A percentile compares a stretch with the other conserved stretches of the same genome.
Evolutionary conservation across 2,329 filamentous ascomycete genomes (phyloP).

Genomic region (Monilinia fructigena): DNA sequence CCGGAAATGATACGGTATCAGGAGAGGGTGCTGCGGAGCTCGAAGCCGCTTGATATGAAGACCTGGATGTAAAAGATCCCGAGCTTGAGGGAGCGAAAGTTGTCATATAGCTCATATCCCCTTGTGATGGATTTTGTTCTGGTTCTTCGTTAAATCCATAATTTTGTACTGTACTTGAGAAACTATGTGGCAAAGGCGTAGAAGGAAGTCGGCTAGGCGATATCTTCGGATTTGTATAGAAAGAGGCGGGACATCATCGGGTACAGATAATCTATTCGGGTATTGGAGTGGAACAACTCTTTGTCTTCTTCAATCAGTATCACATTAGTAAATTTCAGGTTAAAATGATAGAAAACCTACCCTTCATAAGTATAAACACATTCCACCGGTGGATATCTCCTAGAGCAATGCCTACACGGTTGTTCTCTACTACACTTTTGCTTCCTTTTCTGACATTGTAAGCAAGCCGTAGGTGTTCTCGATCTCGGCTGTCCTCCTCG

Average conservation of each 20-base stretch:
- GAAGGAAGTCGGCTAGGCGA: neutral
- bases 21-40: neutral
- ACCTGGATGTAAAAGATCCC: neutral
- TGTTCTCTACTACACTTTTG: constrained; percentile 23
- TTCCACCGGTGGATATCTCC: constrained; percentile 22
- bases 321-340: constrained; percentile 2
- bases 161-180: neutral
- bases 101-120: neutral
- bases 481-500: constrained; percentile 15
- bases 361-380: constrained; percentile 21
- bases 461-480: constrained; percentile 20
- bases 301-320: neutral
- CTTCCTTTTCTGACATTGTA: constrained; percentile 23
- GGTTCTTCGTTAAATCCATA: neutral
- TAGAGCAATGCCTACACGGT: constrained; percentile 23
- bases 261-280: constrained; percentile 11
- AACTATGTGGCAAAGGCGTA: neutral
- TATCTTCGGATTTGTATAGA: neutral
- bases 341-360: constrained; percentile 1
- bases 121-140: neutral
- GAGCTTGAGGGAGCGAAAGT: neutral
- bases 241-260: neutral
- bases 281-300: neutral
- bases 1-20: neutral
- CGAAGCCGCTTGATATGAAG: neutral